Percentiles rank a stretch among this genome's conserved stretches.
Conservation (phyloP, 106 monocot genomes). For the Narthecium ossifragum region DNA sequence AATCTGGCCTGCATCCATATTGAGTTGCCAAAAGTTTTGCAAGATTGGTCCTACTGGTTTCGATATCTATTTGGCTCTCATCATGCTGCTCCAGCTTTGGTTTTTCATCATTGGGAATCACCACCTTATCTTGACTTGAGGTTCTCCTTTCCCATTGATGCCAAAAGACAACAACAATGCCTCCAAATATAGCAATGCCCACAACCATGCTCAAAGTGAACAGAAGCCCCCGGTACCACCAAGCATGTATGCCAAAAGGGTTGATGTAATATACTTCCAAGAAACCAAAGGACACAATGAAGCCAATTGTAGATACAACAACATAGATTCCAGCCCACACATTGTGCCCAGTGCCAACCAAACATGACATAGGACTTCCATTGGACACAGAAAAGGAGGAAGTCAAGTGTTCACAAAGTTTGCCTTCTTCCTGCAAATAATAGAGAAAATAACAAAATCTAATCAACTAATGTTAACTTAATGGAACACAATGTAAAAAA, state of each 20-base stretch:
- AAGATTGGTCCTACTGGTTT: slow-evolving; percentile 20
- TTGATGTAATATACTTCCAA: slow-evolving; percentile 49
- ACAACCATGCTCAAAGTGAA: slow-evolving; percentile 60
- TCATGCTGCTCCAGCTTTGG: background rate
- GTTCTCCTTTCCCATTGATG: slow-evolving; percentile 30
- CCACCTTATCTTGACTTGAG: slow-evolving; percentile 8
- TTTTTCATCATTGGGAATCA: slow-evolving; percentile 12
- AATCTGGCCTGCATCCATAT: slow-evolving; percentile 72
- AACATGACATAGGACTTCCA: slow-evolving; percentile 53
- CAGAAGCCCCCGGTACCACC: slow-evolving; percentile 75
- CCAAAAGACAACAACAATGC: slow-evolving; percentile 59
- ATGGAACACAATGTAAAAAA: background rate
- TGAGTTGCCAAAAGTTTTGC: slow-evolving; percentile 30
- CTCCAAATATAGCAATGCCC: slow-evolving; percentile 52
- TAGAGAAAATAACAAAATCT: background rate
- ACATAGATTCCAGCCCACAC: slow-evolving; percentile 59
- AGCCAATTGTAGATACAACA: slow-evolving; percentile 49
- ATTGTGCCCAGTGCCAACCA: slow-evolving; percentile 81
- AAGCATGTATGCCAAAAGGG: slow-evolving; percentile 34
- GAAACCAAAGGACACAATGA: slow-evolving; percentile 38
- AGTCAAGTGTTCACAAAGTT: slow-evolving; percentile 5
- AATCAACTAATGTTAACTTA: background rate
- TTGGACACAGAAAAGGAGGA: slow-evolving; percentile 18
- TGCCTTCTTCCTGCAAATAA: slow-evolving; percentile 71
- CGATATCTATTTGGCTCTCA: background rate